Percentiles rank a stretch among this genome's conserved stretches.
Conservation (phyloP, 768 basidiomycete species). For the Suillus plorans region DNA sequence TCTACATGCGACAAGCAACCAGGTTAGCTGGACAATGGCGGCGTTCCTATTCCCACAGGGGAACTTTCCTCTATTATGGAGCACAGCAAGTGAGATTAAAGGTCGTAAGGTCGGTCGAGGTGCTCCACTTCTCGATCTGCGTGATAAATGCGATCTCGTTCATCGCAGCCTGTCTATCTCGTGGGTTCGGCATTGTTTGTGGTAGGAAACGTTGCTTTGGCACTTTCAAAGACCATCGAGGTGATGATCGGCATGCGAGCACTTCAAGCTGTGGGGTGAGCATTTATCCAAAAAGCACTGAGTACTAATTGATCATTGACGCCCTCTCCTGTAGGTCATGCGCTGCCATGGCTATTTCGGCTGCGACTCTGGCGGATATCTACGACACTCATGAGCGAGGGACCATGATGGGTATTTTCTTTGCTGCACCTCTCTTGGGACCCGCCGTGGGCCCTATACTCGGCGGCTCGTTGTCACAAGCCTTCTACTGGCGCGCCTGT, state of each 20-base stretch:
- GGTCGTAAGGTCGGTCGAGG: slow-evolving; percentile 33
- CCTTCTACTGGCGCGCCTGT: slow-evolving; percentile 73
- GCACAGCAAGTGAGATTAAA: slow-evolving; percentile 68
- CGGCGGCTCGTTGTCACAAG: slow-evolving; percentile 66
- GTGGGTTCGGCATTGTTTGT: slow-evolving; percentile 51
- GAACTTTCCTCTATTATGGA: slow-evolving; percentile 64
- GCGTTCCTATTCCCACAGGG: slow-evolving; percentile 76
- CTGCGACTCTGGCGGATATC: slow-evolving; percentile 76
- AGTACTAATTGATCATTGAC: slow-evolving; percentile 5
- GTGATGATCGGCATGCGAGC: slow-evolving; percentile 65
- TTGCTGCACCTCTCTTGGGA: slow-evolving; percentile 76
- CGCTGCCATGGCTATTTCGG: slow-evolving; percentile 70
- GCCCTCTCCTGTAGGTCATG: slow-evolving; percentile 44
- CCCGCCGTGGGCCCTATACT: slow-evolving; percentile 70
- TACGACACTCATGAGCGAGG: slow-evolving; percentile 75
- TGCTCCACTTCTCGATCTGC: not conserved
- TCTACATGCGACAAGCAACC: slow-evolving; percentile 56
- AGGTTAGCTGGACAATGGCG: slow-evolving; percentile 68
- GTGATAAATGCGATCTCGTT: not conserved
- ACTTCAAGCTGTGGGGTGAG: slow-evolving; percentile 64
- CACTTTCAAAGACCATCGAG: slow-evolving; percentile 51
- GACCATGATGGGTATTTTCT: slow-evolving; percentile 79
- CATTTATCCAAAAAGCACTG: slow-evolving; percentile 2
- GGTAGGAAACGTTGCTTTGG: slow-evolving; percentile 59
- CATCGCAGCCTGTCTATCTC: slow-evolving; percentile 50